Percentiles rank a stretch among this genome's conserved stretches.
These are phyloP conservation scores for Verticillium alfalfae DNA, from an alignment of 2,329 filamentous ascomycete species.

Conservation along the genomic window DNA sequence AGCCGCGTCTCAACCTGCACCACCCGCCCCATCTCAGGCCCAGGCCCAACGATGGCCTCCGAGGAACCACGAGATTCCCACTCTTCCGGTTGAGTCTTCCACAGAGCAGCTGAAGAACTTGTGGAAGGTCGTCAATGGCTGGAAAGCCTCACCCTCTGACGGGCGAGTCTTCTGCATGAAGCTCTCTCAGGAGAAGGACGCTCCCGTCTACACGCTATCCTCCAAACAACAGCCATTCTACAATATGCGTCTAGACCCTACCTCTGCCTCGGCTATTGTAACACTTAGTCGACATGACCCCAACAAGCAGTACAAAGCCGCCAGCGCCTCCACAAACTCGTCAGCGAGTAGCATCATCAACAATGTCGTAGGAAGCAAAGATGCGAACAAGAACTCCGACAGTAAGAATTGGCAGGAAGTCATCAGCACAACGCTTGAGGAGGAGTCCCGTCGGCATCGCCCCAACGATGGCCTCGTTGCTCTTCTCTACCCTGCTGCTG, in stretches of 20 bases:
- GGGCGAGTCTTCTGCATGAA: slow-evolving; percentile 55
- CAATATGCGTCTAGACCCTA: slow-evolving; percentile 58
- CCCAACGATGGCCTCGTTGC: slow-evolving; percentile 62
- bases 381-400: slow-evolving; percentile 20
- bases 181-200: slow-evolving; percentile 49
- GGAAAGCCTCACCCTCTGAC: slow-evolving; percentile 55
- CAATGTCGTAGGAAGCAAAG: slow-evolving; percentile 21
- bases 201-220: slow-evolving; percentile 62
- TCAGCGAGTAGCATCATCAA: slow-evolving; percentile 22
- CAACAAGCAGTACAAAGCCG: slow-evolving; percentile 45
- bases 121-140: slow-evolving; percentile 67
- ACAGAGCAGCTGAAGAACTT: slow-evolving; percentile 58
- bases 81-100: slow-evolving; percentile 44
- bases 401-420: slow-evolving; percentile 53
- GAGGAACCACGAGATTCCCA: slow-evolving; percentile 29
- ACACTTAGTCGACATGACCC: slow-evolving; percentile 57
- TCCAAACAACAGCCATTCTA: slow-evolving; percentile 61
- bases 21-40: slow-evolving; percentile 14
- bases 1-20: slow-evolving; percentile 8
- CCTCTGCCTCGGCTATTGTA: slow-evolving; percentile 57
- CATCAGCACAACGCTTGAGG: slow-evolving; percentile 53
- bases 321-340: slow-evolving; percentile 18
- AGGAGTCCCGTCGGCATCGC: slow-evolving; percentile 43
- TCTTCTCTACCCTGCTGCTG: slow-evolving; percentile 60
- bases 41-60: slow-evolving; percentile 18